phyloP scores from a whole-genome alignment of 1,284 basidiomycete species.

The Fomes fomentarius region DNA sequence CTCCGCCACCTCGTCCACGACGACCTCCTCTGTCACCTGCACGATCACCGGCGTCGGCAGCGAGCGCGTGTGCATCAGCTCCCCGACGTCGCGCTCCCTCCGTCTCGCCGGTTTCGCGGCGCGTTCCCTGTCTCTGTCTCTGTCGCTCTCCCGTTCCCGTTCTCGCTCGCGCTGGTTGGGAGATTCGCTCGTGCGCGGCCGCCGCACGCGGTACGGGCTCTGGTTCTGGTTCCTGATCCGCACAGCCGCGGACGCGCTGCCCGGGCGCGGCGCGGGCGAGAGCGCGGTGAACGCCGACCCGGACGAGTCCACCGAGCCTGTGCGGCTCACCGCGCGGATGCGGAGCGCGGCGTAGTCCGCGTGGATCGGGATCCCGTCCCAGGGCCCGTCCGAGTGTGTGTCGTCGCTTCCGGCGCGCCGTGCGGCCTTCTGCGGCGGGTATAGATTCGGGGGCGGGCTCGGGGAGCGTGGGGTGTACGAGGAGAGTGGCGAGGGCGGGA shows the following conservation, averaged over 20 bases:
- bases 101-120: neutral
- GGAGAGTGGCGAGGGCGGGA: neutral
- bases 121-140: neutral
- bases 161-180: no score
- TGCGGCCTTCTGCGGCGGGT: neutral
- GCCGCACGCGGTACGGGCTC: slow-evolving; percentile 1
- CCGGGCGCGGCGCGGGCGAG: neutral
- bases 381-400: neutral
- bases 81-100: slow-evolving; percentile 1
- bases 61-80: slow-evolving; percentile 21
- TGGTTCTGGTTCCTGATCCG: slow-evolving; percentile 2
- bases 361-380: neutral
- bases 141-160: no score
- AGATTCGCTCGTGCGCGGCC: slow-evolving; percentile 4
- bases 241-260: neutral
- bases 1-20: slow-evolving; percentile 12
- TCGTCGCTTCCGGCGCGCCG: neutral
- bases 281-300: neutral
- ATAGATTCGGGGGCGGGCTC: neutral
- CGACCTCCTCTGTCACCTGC: slow-evolving; percentile 23
- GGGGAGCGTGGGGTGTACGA: neutral
- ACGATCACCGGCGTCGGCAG: slow-evolving; percentile 21
- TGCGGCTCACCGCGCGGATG: neutral
- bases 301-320: neutral
- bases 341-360: neutral